phyloP scores from a whole-genome alignment of 2,329 filamentous ascomycete species.

The Emergomyces orientalis region DNA sequence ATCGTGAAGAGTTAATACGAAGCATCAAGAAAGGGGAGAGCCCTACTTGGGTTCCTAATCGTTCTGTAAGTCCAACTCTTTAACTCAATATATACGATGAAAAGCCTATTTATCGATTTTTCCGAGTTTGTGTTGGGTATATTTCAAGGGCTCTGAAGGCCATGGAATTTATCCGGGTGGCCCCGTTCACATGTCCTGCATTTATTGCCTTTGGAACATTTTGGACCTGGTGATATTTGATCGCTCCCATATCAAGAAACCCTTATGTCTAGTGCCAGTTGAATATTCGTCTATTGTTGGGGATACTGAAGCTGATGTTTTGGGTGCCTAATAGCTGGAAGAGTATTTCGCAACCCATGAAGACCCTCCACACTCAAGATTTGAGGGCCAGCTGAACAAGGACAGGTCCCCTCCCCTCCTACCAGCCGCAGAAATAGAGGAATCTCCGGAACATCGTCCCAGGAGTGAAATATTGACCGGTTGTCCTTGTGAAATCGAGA shows the following conservation, averaged over 20 bases:
- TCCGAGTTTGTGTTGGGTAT: slow-evolving; percentile 7
- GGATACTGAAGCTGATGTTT: not conserved
- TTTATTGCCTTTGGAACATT: not conserved
- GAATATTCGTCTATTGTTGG: not conserved
- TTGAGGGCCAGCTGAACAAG: slow-evolving; percentile 17
- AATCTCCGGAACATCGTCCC: slow-evolving; percentile 18
- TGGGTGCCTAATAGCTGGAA: slow-evolving; percentile 24
- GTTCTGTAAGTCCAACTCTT: slow-evolving; percentile 43
- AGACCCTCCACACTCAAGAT: slow-evolving; percentile 31
- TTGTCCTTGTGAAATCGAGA: slow-evolving; percentile 59
- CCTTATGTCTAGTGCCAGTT: not conserved
- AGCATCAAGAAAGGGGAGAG: slow-evolving; percentile 70
- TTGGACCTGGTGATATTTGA: not conserved
- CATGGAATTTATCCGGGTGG: slow-evolving; percentile 19
- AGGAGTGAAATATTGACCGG: slow-evolving; percentile 39
- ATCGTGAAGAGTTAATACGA: slow-evolving; percentile 72
- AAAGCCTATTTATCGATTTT: not conserved
- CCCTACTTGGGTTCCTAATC: slow-evolving; percentile 61
- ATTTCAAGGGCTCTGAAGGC: slow-evolving; percentile 5
- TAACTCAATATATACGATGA: not conserved
- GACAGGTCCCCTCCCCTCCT: slow-evolving; percentile 28
- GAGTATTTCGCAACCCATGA: slow-evolving; percentile 32
- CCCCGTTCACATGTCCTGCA: not conserved
- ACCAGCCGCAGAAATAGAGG: slow-evolving; percentile 41
- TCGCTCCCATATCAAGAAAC: not conserved